Evolutionary conservation across 2,329 filamentous ascomycete genomes (phyloP), one percentile per base, ranked within the genome.

Genomic region (Cladosporium sphaerospermum): DNA sequence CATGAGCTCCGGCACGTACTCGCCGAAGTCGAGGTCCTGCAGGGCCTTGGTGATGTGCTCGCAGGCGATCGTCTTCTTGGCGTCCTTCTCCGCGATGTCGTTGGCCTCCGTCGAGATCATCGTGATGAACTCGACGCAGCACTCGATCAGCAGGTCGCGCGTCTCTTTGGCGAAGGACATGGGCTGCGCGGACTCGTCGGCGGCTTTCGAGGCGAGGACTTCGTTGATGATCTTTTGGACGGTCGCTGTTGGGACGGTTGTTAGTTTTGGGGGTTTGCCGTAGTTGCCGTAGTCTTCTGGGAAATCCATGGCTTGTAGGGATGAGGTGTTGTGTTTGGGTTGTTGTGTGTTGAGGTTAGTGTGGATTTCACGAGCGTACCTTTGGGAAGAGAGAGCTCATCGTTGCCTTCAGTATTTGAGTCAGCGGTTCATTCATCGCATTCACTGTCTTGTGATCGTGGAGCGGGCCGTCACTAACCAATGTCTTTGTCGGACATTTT

Each of bases 81-180:
- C 89, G 67, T 99, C 93, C 72, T 96, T 96, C 70, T 99, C 93
- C 10, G 91, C 95, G 59, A 99, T 99, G 65, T 99, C 93, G 72
- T 99, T 99, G 57, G 93, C 93, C 75, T 99, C 92, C 45, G 89
- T 95, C n/a, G 91, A 96, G 62, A 99, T 88, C 65, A 99, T 82
- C 14, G 93, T 97, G 71, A 99, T 96, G 71, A 99, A 99, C 71
- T 99, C 93, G 65, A 99, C 92, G 67, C 93, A 99, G 75, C 93
- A 97, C 75, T 97, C 93, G 65, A 99, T 99, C 49, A 99, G 79
- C 2, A 97, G 79, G 67, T 99, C 93, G 56, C 93, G 86, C 10
- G 92, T 91, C 64, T 99, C 93, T 70, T 96, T 96, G 41, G 91
- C 89, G 68, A 97, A 97, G 1, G 88, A 85, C 57, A 95, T 81